A percentile compares a stretch with the other conserved stretches of the same genome.
phyloP scores from a whole-genome alignment of 2,329 filamentous ascomycete species.

The Colletotrichum noveboracense region DNA sequence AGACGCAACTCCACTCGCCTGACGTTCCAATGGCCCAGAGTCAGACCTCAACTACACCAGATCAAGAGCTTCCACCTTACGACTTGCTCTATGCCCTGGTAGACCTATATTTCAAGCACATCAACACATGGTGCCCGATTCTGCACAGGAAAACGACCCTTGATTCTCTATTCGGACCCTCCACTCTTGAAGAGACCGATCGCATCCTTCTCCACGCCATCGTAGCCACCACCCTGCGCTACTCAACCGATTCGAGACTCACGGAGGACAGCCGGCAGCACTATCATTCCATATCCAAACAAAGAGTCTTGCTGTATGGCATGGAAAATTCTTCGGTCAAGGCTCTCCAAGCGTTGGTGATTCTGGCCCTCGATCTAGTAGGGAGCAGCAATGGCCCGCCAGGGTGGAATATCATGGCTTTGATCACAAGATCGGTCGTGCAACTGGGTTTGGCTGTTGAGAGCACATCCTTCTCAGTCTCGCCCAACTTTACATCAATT shows the following conservation, averaged over 20 bases:
- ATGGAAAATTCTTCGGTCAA: conserved; percentile 91
- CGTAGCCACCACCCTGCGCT: conserved; percentile 85
- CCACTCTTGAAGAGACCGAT: conserved; percentile 79
- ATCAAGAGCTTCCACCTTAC: conserved; percentile 76
- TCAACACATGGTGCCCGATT: conserved; percentile 88
- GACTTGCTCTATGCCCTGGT: conserved; percentile 75
- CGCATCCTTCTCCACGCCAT: conserved; percentile 86
- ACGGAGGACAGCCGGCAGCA: conserved; percentile 74
- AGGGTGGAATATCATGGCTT: conserved; percentile 88
- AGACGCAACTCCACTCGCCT: conserved; percentile 60
- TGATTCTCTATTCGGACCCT: conserved; percentile 80
- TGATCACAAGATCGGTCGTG: conserved; percentile 88
- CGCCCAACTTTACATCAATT: conserved; percentile 82
- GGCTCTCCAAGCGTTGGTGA: conserved; percentile 84
- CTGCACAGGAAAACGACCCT: conserved; percentile 84
- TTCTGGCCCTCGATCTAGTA: conserved; percentile 83
- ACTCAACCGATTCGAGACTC: conserved; percentile 77
- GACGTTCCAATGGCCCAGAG: conserved; percentile 57
- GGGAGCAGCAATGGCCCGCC: conserved; percentile 89
- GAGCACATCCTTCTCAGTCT: conserved; percentile 77
- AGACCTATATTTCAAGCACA: conserved; percentile 79
- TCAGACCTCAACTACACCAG: conserved; percentile 53
- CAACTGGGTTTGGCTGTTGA: conserved; percentile 88
- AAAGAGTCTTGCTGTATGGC: conserved; percentile 85
- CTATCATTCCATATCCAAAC: conserved; percentile 83